Base-by-base conservation (phyloP, 2,329 filamentous ascomycete species). In the Stachybotrys chartarum region DNA sequence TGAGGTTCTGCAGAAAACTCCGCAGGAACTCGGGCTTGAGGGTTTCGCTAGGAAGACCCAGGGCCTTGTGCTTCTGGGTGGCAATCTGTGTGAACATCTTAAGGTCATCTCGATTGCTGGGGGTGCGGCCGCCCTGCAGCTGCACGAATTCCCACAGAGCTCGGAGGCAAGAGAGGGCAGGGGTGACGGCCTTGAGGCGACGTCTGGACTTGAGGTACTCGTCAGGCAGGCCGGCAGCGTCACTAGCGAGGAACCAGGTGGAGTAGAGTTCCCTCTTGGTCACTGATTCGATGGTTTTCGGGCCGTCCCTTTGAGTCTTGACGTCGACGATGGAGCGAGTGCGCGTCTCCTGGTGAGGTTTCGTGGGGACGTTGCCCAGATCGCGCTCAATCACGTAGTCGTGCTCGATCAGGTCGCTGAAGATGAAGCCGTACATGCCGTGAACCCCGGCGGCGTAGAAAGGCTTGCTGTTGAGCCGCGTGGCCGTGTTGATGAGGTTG, bases 381-480 rank as follows among this genome's bases (percentile, higher is more conserved):
- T 90, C 85, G 56, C 94, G 86, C 75, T 96, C 87, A 58, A 99
- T 87, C 57, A 94, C 84, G 67, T 91, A 99, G 64, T 92, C 86
- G 70, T 99, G 94, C 64, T 86, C 82, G 62, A 96, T 91, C 24
- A 99, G 80, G 70, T 99, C 94, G 56, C 89, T 88, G 70, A 99
- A 99, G 61, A 96, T 88, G 75, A 90, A 99, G 55, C 94, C 94
- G 70, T 95, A 97, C 68, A 96, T 82, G 51, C 94, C 94, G 68
- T 97, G 90, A 3, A 88, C 84, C 52, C 86, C 87, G 42, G 91
- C 89, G 10, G 91, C 91, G 72, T 99, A 99, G 71, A 97, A 97
- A 11, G 91, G 86, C 51, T 85, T 84, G 59, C 84, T 81, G 58
- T 87, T 85, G 44, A 95, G 75, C 50, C 93, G 87, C 46, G 91